Evolutionary conservation across 2,329 filamentous ascomycete species (phyloP).

Genomic region (Trichothecium sympodiale): DNA sequence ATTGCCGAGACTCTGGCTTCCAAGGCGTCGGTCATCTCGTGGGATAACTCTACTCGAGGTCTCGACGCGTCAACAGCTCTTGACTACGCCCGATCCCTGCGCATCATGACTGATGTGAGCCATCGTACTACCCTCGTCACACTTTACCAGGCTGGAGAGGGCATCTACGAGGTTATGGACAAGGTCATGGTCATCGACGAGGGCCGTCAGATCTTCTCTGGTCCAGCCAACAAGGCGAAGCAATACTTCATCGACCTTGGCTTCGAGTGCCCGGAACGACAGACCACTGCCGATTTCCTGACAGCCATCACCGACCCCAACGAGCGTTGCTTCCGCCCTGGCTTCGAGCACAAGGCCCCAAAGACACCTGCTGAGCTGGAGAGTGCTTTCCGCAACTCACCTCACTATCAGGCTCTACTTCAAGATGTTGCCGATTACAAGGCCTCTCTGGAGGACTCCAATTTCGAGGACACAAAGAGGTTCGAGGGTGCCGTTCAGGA

Average conservation of each 20-base stretch:
- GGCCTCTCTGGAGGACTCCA: constrained; percentile 33
- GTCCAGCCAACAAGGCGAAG: constrained; percentile 48
- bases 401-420: constrained; percentile 46
- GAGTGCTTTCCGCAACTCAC: constrained; percentile 51
- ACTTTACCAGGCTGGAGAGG: constrained; percentile 31
- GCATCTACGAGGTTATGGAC: constrained; percentile 49
- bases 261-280: constrained; percentile 55
- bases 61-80: constrained; percentile 69
- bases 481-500: constrained; percentile 60
- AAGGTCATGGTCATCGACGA: constrained; percentile 70
- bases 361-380: constrained; percentile 59
- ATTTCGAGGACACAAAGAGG: constrained; percentile 48
- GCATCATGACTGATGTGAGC: constrained; percentile 66
- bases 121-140: constrained; percentile 41
- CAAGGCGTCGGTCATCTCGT: constrained; percentile 62
- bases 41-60: constrained; percentile 75
- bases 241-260: constrained; percentile 58
- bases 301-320: constrained; percentile 51
- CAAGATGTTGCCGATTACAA: constrained; percentile 43
- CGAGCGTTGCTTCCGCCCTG: constrained; percentile 55
- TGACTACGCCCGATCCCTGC: constrained; percentile 61
- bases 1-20: constrained; percentile 70
- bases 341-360: constrained; percentile 52
- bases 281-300: constrained; percentile 61
- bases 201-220: constrained; percentile 58